Conservation (phyloP, 176 grass and related monocot species). For the Musa schizocarpa region DNA sequence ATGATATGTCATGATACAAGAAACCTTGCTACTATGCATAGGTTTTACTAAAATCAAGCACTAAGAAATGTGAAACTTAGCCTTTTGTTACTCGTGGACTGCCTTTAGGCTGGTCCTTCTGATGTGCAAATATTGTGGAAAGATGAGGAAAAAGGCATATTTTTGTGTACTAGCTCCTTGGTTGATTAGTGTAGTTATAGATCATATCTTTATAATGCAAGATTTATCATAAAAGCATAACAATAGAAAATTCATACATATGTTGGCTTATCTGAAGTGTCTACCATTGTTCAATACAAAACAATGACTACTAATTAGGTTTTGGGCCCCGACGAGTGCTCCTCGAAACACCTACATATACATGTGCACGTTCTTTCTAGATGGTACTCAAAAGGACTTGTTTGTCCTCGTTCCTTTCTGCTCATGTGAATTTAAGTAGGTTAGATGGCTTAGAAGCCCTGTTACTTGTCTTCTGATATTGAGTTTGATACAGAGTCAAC, state of each 20-base stretch:
- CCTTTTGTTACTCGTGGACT: no score
- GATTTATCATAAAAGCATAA: background rate
- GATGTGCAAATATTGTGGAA: background rate
- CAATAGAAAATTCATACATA: background rate
- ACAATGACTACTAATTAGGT: background rate
- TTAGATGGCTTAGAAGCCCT: background rate
- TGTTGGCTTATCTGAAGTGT: background rate
- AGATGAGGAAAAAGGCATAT: background rate
- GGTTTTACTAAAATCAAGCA: no score
- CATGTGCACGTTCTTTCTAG: background rate
- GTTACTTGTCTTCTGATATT: background rate
- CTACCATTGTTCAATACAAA: background rate
- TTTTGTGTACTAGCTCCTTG: background rate
- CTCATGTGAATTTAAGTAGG: background rate
- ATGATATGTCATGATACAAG: no score
- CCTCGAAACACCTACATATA: background rate
- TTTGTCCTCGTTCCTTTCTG: background rate
- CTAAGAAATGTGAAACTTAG: no score
- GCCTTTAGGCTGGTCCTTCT: no score
- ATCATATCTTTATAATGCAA: background rate
- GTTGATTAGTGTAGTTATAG: background rate
- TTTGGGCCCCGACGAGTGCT: background rate
- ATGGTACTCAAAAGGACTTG: background rate
- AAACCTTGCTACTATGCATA: no score
- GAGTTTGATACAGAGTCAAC: background rate